Base-by-base conservation (phyloP, 805 yeast genomes). In the Candida hispaniensis region DNA sequence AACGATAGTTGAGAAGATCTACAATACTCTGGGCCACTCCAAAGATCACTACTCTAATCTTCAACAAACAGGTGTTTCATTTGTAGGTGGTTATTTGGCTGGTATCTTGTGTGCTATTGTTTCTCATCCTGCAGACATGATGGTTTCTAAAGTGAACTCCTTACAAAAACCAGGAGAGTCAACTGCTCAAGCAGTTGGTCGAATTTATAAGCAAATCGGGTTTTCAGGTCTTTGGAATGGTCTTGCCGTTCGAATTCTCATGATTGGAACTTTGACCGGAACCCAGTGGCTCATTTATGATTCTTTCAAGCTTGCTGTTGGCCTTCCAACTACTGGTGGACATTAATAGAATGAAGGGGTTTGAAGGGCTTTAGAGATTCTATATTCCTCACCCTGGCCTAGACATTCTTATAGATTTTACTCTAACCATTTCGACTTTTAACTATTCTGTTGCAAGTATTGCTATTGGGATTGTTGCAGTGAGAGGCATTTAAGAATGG, bases 61-160 rank as follows among this genome's bases (percentile, higher is more conserved):
- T 26, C 77, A 78, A 51, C 96, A 91, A 61, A 88, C 95, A 14
- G 93, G 95, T 34, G 94, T 91, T 24, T 82, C 94, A 14, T 91
- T 88, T 64, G 64, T 75, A 30, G 95, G 94, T 58, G 97, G 98
- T 56, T 88, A 88, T 63, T 71, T 88, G 54, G 98, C 97, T 7
- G 98, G 97, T 75, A 76, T 91, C 39, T 73, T 86, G 64, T 88
- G 96, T 66, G 97, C 98, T 6, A 63, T 79, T 34, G 91, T 86
- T 11, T 86, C 96, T 16, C 96, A 91, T 58, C 98, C 98, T 13
- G 97, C 97, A n/a, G 98, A 88, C 59, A 96, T 88, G 19, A 77
- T 91, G 94, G 97, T 88, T 15, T 80, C 94, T 30, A 81, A 85
- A 68, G 73, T 91, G 51, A 86, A 82, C 56, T 68, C 78, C 41